Percentiles rank a stretch among this genome's conserved stretches.
Conservation (phyloP, 2,329 filamentous ascomycete genomes). For the Hirsutella minnesotensis region DNA sequence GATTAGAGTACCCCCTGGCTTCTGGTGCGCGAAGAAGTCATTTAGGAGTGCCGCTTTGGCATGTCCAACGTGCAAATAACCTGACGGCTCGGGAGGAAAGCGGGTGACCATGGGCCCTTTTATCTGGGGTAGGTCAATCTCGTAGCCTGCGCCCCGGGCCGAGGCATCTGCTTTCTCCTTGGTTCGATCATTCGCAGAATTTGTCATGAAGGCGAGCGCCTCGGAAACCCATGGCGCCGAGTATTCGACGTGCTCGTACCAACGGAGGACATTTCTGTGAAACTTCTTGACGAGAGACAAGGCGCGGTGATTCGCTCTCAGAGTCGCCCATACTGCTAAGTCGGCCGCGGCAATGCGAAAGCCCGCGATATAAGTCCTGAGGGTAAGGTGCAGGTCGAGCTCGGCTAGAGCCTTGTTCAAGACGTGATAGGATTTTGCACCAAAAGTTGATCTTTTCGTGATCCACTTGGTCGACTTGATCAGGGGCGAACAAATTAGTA, state of each 20-base stretch:
- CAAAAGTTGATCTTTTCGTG: neutral
- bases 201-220: neutral
- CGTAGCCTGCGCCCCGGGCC: neutral
- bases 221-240: neutral
- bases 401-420: neutral
- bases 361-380: neutral
- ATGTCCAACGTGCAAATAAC: neutral
- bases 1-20: conserved; percentile 72
- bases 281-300: neutral
- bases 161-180: neutral
- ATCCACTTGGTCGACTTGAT: neutral
- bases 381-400: neutral
- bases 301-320: neutral
- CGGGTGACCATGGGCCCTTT: neutral
- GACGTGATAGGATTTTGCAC: neutral
- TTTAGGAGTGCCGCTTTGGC: neutral
- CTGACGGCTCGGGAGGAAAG: neutral
- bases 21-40: conserved; percentile 68
- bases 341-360: neutral
- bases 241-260: neutral
- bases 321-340: neutral
- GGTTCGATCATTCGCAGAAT: neutral
- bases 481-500: neutral
- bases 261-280: neutral
- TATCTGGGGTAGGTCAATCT: neutral